A percentile compares a stretch with the other conserved stretches of the same genome.
phyloP scores from a whole-genome alignment of 306 rosid species.

The Vigna radiata region DNA sequence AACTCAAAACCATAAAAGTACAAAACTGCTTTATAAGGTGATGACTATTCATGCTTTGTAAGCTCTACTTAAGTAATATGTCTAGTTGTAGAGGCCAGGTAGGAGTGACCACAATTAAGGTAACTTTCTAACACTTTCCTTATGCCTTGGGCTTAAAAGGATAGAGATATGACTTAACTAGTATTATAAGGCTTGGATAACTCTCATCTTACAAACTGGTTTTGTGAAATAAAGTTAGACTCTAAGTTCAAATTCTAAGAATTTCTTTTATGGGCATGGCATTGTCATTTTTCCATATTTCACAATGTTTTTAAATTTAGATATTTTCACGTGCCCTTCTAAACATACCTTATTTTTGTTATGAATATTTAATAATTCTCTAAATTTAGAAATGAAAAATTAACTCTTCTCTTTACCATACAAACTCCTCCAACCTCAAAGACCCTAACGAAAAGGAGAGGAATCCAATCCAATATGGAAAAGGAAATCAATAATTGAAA shows the following conservation, averaged over 20 bases:
- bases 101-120: not conserved
- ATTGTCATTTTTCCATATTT: slow-evolving; percentile 4
- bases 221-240: not conserved
- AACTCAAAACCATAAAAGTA: not conserved
- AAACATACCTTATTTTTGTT: slow-evolving; percentile 18
- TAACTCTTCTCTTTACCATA: not conserved
- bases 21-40: not conserved
- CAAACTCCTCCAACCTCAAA: slow-evolving; percentile 18
- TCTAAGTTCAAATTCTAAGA: not conserved
- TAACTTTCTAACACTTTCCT: not conserved
- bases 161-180: not conserved
- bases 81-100: not conserved
- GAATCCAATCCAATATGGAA: slow-evolving; percentile 8
- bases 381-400: slow-evolving; percentile 20
- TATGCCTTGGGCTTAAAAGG: not conserved
- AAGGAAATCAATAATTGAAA: not conserved
- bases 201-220: too few relatives aligned
- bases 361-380: slow-evolving; percentile 7
- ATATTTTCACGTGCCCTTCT: not conserved
- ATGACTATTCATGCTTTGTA: not conserved
- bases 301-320: slow-evolving; percentile 2
- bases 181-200: not conserved
- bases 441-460: not conserved
- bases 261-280: slow-evolving; percentile 8
- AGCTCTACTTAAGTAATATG: not conserved